Conservation (phyloP, 352 stramenopile genomes). For the Globisporangium iwayamae region DNA sequence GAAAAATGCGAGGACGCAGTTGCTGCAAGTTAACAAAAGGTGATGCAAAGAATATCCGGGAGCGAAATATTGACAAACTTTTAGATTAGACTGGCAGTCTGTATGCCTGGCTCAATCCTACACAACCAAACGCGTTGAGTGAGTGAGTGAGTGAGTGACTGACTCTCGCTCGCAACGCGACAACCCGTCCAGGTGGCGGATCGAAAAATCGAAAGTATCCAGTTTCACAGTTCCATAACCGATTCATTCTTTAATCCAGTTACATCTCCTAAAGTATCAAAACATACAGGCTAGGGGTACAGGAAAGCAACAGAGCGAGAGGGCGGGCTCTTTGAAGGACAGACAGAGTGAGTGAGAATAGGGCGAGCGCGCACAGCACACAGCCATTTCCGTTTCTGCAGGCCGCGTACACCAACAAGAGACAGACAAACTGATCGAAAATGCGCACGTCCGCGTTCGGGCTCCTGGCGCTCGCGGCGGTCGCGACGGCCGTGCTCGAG, state of each 20-base stretch:
- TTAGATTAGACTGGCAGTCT: background rate
- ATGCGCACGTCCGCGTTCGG: slow-evolving; percentile 10
- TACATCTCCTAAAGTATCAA: background rate
- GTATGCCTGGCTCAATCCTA: background rate
- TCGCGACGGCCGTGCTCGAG: slow-evolving; percentile 21
- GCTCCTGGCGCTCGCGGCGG: slow-evolving; percentile 25
- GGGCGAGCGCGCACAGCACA: background rate
- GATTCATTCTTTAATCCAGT: background rate
- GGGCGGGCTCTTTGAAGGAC: background rate
- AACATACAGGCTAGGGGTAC: background rate
- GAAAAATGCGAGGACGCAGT: background rate
- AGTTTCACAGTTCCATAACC: background rate
- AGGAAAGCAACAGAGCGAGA: background rate
- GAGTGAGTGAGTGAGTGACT: too few relatives aligned
- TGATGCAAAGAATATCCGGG: too few relatives aligned
- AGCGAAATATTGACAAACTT: too few relatives aligned
- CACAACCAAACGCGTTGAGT: too few relatives aligned
- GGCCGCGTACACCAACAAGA: background rate
- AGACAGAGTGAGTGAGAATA: background rate
- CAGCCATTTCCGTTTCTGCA: background rate
- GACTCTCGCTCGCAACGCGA: background rate
- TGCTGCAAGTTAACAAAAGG: background rate
- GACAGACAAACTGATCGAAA: background rate
- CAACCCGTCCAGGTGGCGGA: background rate
- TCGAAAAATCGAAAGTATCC: background rate